Evolutionary conservation across 129 eudicot species (phyloP), one percentile per base, ranked within the genome.

Genomic region (Apium graveolens): DNA sequence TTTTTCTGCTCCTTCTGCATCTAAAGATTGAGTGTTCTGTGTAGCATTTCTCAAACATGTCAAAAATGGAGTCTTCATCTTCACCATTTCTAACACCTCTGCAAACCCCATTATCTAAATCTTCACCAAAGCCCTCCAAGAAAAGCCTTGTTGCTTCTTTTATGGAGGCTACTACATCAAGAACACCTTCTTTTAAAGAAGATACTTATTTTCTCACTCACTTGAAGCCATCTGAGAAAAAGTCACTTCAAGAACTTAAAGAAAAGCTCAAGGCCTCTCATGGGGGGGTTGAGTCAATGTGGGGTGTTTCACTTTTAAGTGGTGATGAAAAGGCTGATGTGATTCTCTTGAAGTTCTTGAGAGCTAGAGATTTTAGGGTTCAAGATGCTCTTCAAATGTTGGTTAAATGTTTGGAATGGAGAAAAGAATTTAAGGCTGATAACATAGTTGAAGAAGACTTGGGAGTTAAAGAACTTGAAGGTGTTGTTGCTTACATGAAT

Each of bases 401-500:
- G 17, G 46, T 81, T 0, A 90, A 86, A 60, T 87, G 91, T 60
- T 83, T 95, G 3, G 6, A 81, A 0, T 95, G 99, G 99, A 62
- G 99, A 42, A 88, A 87, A 68, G 99, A 95, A n/a, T 95, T 95
- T 70, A 84, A 74, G 1, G 91, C 99, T 7, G 99, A 95, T 84
- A 16, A 38, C 73, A 83, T 95, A 70, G 83, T 92, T 74, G 99
- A 90, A 32, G 91, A 92, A 66, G 99, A 95, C 5, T 46, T 95
- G 55, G 98, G 96, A 39, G 92, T 95, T 73, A 86, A 90, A 63
- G 99, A 92, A 26, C 88, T 91, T 31, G 97, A 90, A 76, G 99
- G 96, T 2, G 83, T 92, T 17, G 99, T 92, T 17, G 99, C 99
- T 34, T 91, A 95, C 32, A 95, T 95, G 99, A 88, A 89, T 42